A percentile compares a stretch with the other conserved stretches of the same genome.
These are phyloP conservation scores for Dioszegia aurantiaca DNA, from an alignment of 768 basidiomycete species.

Conservation along the genomic window DNA sequence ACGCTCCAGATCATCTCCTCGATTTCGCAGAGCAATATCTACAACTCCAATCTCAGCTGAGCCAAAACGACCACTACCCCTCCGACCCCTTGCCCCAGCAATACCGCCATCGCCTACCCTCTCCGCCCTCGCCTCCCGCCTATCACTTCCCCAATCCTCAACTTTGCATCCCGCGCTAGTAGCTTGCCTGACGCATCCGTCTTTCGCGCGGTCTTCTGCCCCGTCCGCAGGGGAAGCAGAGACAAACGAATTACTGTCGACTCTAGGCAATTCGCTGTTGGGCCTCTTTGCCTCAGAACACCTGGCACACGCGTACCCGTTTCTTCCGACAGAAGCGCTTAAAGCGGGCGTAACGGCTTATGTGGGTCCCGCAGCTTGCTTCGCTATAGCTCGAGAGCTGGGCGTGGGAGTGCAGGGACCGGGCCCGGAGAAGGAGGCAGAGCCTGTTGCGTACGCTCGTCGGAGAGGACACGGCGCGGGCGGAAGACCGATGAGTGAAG, in stretches of 20 bases:
- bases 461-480: conserved; percentile 26
- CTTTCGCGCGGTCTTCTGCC: conserved; percentile 22
- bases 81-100: background rate
- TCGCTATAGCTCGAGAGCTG: conserved; percentile 73
- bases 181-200: conserved; percentile 47
- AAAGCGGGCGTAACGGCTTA: conserved; percentile 90
- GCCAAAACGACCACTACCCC: conserved; percentile 6
- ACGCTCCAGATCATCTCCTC: background rate
- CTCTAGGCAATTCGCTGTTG: conserved; percentile 80
- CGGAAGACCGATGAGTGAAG: conserved; percentile 14
- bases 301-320: conserved; percentile 74
- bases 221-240: conserved; percentile 33
- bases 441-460: background rate
- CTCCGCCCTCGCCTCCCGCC: conserved; percentile 43
- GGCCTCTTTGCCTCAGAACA: conserved; percentile 87
- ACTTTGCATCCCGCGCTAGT: conserved; percentile 32
- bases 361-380: conserved; percentile 79
- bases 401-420: conserved; percentile 37
- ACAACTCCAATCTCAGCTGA: conserved; percentile 5
- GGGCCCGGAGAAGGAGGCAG: conserved; percentile 13
- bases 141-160: conserved; percentile 31
- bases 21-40: background rate
- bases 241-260: conserved; percentile 72
- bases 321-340: conserved; percentile 83
- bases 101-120: conserved; percentile 38